phyloP scores from a whole-genome alignment of 2,329 filamentous ascomycete species.

The Tolypocladium nubicola region DNA sequence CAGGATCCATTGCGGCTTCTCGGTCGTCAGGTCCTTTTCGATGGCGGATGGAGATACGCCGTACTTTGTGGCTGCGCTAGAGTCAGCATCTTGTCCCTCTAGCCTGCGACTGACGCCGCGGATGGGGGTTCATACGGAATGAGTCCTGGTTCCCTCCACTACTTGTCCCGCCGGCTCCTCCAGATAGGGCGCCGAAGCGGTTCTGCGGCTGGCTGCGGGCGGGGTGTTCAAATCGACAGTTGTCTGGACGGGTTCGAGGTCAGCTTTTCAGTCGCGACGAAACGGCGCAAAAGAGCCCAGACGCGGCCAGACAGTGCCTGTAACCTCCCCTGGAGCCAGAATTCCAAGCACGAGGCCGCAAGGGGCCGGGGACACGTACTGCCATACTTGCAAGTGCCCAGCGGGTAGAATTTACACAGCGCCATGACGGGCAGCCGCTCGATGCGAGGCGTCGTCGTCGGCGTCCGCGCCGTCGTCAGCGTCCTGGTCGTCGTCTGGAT shows the following conservation, averaged over 20 bases:
- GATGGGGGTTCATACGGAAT: constrained; percentile 10
- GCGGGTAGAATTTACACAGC: constrained; percentile 38
- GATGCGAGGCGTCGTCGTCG: background rate
- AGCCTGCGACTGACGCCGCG: background rate
- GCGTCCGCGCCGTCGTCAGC: background rate
- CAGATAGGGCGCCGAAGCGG: constrained; percentile 44
- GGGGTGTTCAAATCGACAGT: constrained; percentile 45
- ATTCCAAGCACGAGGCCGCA: background rate
- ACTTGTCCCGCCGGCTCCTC: constrained; percentile 7
- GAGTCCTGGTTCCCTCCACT: constrained; percentile 12
- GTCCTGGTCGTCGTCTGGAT: background rate
- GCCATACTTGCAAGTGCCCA: constrained; percentile 42
- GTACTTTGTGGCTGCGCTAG: constrained; percentile 24
- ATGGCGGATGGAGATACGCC: constrained; percentile 49
- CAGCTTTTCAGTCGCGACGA: background rate
- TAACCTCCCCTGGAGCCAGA: background rate
- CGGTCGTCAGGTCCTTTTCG: constrained; percentile 54
- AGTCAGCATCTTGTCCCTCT: constrained; percentile 2
- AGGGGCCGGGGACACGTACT: constrained; percentile 24
- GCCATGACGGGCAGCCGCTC: constrained; percentile 17
- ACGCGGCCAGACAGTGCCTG: background rate
- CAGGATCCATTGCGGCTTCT: constrained; percentile 74
- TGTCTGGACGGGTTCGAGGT: constrained; percentile 22
- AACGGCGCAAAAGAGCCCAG: background rate
- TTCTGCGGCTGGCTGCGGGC: constrained; percentile 31